Conservation (phyloP, 1,284 basidiomycete species). For the Tylopilus orsonianus region DNA sequence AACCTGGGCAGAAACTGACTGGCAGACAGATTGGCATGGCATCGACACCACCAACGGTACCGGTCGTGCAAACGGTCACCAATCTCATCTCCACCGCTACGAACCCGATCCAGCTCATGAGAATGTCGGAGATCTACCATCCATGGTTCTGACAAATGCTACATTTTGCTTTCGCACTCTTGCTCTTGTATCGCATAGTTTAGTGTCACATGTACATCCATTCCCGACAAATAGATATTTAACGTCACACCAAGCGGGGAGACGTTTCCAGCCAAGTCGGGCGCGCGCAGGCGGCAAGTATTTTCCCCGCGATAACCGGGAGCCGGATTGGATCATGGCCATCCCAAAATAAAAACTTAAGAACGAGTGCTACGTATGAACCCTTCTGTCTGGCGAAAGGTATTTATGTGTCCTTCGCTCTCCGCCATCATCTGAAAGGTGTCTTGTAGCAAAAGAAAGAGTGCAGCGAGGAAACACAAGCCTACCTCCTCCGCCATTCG, state of each 20-base stretch:
- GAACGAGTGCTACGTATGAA: constrained; percentile 49
- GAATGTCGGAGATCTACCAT: constrained; percentile 79
- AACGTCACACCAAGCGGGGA: background rate
- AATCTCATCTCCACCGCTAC: constrained; percentile 80
- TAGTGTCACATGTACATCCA: constrained; percentile 5
- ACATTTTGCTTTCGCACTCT: background rate
- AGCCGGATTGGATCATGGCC: too few relatives aligned
- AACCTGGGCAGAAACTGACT: constrained; percentile 24
- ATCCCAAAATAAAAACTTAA: constrained; percentile 14
- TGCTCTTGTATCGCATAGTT: background rate
- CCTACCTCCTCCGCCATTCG: constrained; percentile 87
- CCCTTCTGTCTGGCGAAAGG: constrained; percentile 76
- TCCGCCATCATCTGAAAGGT: constrained; percentile 77
- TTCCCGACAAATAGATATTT: constrained; percentile 4
- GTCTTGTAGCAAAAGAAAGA: constrained; percentile 1
- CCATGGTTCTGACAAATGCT: constrained; percentile 70
- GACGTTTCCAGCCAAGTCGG: background rate
- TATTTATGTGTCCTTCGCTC: constrained; percentile 74
- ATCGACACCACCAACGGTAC: constrained; percentile 42
- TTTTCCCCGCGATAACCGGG: too few relatives aligned
- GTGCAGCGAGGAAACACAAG: constrained; percentile 7
- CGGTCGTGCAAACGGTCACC: constrained; percentile 81
- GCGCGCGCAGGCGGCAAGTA: background rate
- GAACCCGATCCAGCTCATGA: constrained; percentile 73
- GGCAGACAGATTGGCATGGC: constrained; percentile 34